These are phyloP conservation scores for Phytophthora quininea DNA, from an alignment of 352 stramenopile genomes.

Conservation along the genomic window DNA sequence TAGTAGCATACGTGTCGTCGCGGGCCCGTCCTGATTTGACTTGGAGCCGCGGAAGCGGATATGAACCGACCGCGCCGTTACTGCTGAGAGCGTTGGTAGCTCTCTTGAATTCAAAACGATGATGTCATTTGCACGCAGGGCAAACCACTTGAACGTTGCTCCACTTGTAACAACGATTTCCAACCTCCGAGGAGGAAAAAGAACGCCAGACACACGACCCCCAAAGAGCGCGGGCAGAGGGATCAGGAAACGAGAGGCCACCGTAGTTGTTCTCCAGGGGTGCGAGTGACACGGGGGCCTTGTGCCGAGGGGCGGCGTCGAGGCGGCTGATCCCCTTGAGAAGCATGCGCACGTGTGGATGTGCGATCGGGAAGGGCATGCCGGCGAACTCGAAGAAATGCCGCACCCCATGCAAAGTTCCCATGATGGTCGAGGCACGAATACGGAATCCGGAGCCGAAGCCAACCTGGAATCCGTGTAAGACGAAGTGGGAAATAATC, in stretches of 20 bases:
- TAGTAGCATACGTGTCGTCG: not conserved
- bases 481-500: constrained; percentile 2
- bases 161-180: not conserved
- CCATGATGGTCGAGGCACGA: not conserved
- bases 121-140: not conserved
- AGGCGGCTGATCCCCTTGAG: constrained; percentile 1
- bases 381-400: constrained; percentile 6
- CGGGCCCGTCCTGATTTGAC: not conserved
- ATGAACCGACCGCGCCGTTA: not conserved
- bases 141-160: not conserved
- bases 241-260: not conserved
- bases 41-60: not conserved
- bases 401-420: not conserved
- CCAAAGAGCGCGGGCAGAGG: not conserved
- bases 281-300: not conserved
- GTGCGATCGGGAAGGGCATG: not conserved
- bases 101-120: not conserved
- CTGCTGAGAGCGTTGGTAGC: not conserved
- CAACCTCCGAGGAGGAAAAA: not conserved
- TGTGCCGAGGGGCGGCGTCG: not conserved
- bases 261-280: not conserved
- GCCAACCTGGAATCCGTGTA: not conserved
- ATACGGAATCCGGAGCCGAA: not conserved
- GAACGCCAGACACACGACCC: not conserved
- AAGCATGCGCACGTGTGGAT: constrained; percentile 4